Base-by-base conservation (phyloP, 306 rosid genomes). In the Leucaena leucocephala region DNA sequence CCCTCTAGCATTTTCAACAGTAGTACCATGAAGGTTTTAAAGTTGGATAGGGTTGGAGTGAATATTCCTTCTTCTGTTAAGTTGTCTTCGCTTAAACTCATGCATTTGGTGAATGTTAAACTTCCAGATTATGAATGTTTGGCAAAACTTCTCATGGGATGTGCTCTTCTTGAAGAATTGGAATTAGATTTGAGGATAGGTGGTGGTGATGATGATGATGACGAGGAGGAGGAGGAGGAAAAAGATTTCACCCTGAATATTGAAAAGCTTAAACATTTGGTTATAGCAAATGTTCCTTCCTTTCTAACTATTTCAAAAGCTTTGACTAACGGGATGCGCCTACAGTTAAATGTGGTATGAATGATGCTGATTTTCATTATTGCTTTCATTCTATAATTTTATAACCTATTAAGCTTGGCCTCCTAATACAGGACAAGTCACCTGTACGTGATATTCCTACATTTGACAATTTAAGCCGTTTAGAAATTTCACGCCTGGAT, bases 231-330 rank as follows among this genome's bases (percentile, higher is more conserved):
- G 0, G 22, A 17, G 27, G 61, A n/a, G 2, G 61, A n/a, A 0
- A 11, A 55, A 8, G 33, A 19, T 55, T 55, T 55, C 11, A 55
- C 62, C 1, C 4, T 19, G 4, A 19, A 8, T 55, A 19, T 55
- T 55, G 62, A 55, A 55, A 55, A 19, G 62, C 62, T 55, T 55
- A 12, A 19, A 55, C 33, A 55, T 55, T 55, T 55, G 62, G 62
- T 7, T 19, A 7, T 12, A 55, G 62, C 62, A 8, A 8, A 8
- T 17, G 62, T 55, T 55, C 33, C 27, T 2, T 17, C 33, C 4
- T 55, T 55, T 55, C 33, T 55, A 19, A 55, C 19, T n/a, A 19
- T 5, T n/a, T 55, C 34, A 19, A 19, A 55, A 55, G 62, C 34
- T n/a, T 55, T 55, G 27, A n/a, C 34, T 7, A 55, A 55, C 3